A percentile compares a stretch with the other conserved stretches of the same genome.
Evolutionary conservation across 106 monocot species (phyloP).

Genomic region (Platanthera guangdongensis): DNA sequence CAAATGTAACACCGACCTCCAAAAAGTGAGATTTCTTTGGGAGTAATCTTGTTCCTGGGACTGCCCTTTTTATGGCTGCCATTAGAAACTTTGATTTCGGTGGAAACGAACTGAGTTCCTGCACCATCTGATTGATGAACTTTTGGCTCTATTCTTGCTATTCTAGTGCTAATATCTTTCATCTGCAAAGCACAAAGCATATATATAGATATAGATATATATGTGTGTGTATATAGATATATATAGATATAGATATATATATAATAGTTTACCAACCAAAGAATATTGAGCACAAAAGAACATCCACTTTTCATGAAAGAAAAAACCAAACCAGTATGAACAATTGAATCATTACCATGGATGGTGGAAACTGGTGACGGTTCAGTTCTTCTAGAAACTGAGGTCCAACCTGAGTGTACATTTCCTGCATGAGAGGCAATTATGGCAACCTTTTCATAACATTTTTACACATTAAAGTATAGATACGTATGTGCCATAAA

Average conservation of each 20-base stretch:
- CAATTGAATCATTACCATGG: constrained; percentile 51
- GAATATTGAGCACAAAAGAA: too few species aligned
- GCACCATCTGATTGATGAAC: constrained; percentile 34
- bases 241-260: not conserved
- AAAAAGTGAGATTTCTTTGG: constrained; percentile 56
- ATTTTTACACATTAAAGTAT: too few species aligned
- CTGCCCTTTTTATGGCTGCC: constrained; percentile 67
- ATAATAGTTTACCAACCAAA: too few species aligned
- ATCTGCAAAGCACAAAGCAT: constrained; percentile 32
- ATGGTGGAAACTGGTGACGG: constrained; percentile 70
- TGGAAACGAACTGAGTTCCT: constrained; percentile 28
- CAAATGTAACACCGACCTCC: constrained; percentile 40
- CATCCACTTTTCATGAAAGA: not conserved
- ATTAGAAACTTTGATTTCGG: constrained; percentile 49
- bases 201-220: not conserved
- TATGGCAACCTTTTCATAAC: too few species aligned
- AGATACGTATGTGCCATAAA: too few species aligned
- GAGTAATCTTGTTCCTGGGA: constrained; percentile 62
- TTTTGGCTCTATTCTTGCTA: constrained; percentile 80
- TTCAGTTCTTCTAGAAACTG: constrained; percentile 96
- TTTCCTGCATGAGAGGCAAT: constrained; percentile 41
- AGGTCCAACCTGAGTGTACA: constrained; percentile 74
- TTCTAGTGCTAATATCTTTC: constrained; percentile 81
- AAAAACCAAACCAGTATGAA: not conserved
- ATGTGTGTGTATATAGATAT: not conserved